Base-by-base conservation (phyloP, 163 green algal genomes). In the Prototheca stagnorum region DNA sequence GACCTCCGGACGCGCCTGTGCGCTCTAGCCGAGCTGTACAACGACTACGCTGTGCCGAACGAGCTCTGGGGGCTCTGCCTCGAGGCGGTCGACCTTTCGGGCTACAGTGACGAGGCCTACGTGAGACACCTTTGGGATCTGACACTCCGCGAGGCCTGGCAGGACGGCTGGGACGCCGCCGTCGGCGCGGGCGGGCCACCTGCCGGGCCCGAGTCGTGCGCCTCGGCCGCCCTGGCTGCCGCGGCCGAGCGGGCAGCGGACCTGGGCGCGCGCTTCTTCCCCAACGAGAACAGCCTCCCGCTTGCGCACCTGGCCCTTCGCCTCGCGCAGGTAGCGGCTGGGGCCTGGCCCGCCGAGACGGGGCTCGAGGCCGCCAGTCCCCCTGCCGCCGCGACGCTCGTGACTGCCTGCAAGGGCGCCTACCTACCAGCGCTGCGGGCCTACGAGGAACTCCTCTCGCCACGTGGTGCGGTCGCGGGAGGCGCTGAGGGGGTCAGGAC, bases 71-170 rank as follows among this genome's bases (percentile, higher is more conserved):
- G 62, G n/a, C 45, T 80, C n/a, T 85, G 74, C 62, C 51, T 93
- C 35, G 73, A 84, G 49, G 70, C 87, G 49, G 67, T 87, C 36
- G 56, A 79, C 50, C 72, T 88, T 49, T 68, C 79, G 0, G 55
- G 64, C 25, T 61, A 69, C 35, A 51, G 59, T 19, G 77, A 79
- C 19, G 23, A 68, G 4, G 54, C 54, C 22, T 73, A 84, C 46
- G 64, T 85, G 27, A 54, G 65, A 24, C 72, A 85, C 46, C 65
- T 93, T 29, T 93, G 82, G 82, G 82, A 93, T 73, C 61, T 79
- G 33, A 53, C 69, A 36, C 67, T 85, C 29, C 65, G 60, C 35
- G 22, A 51, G 31, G 54, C 51, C 24, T 68, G 63, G 57, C 53
- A 60, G 23, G 43, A n/a, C n/a, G n/a, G n/a, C n/a, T n/a, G n/a